These are phyloP conservation scores for Gardenia jasminoides DNA, from an alignment of 257 asterid species.

Conservation along the genomic window DNA sequence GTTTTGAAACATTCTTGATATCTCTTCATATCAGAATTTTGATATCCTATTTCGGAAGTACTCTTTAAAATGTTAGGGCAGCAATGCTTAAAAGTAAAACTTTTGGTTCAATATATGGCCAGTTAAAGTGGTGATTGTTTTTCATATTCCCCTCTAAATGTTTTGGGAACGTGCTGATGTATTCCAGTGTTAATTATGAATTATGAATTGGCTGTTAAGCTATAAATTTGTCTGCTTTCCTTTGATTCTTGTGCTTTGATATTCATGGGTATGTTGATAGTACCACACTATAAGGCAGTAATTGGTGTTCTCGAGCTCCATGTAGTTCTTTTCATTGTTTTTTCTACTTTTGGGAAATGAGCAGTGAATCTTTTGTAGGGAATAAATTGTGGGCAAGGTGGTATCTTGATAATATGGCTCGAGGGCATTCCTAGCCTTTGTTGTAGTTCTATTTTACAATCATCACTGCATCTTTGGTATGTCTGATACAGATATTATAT, in stretches of 20 bases:
- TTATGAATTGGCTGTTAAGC: background rate
- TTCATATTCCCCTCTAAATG: background rate
- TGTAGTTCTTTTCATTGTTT: background rate
- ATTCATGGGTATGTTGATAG: background rate
- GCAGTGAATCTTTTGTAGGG: too few relatives aligned
- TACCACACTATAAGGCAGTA: background rate
- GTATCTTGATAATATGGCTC: background rate
- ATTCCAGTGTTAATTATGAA: too few relatives aligned
- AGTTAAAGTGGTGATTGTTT: background rate
- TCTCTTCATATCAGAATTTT: too few relatives aligned
- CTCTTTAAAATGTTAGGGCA: background rate
- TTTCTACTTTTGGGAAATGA: background rate
- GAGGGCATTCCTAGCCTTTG: background rate
- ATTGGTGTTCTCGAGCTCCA: background rate
- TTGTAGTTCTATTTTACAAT: background rate
- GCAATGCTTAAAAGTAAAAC: too few relatives aligned
- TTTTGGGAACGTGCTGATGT: background rate
- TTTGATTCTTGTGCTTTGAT: background rate
- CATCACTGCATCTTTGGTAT: background rate
- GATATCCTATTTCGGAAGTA: too few relatives aligned
- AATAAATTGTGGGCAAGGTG: background rate
- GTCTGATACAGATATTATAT: background rate
- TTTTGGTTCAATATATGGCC: background rate
- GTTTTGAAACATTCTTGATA: too few relatives aligned
- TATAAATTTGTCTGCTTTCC: background rate